Base-by-base conservation (phyloP, 495 filamentous ascomycete genomes). In the Saxispiralis lemnorum region DNA sequence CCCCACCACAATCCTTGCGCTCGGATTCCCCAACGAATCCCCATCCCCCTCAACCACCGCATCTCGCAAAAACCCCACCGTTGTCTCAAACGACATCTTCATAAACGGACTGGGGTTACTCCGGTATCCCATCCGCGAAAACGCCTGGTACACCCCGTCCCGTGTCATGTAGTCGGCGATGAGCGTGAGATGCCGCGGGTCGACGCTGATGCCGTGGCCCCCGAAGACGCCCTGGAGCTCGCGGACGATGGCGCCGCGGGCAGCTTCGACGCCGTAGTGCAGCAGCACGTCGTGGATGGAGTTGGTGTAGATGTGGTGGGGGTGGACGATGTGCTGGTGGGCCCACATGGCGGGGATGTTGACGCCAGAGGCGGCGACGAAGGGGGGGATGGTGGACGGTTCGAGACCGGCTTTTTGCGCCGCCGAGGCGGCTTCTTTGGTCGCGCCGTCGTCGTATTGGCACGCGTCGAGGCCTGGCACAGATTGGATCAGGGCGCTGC, bases 21-120 rank as follows among this genome's bases (percentile, higher is more conserved):
- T 87, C 4, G 89, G 92, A 51, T 76, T 83, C 45, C 69, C 78
- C 41, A 99, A 69, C 55, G 82, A 79, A 63, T 99, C 89, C 68
- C 75, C 80, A 59, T 93, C 89, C 40, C 80, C 73, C 53, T 94
- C 85, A 34, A 88, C 59, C 14, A 93, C 83, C 19, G 88, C 86
- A 51, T 94, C 88, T 58, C 78, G 82, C 59, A 96, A 68, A 65
- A 93, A 95, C 1, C 79, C 80, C 30, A 93, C 72, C 16, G 89
- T 96, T 6, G 89, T 96, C 69, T 99, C 87, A 66, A 95, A 96
- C 60, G 83, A 92, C 85, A 94, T 94, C 71, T 95, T 94, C 62
- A 87, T 79, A 49, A 96, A 85, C 1, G 89, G 86, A 41, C 79
- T 87, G 13, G 83, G 76, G 54, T 78, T 81, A 46, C 79, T 72